phyloP scores from a whole-genome alignment of 139 green algal genomes.

The Closterium sp. region DNA sequence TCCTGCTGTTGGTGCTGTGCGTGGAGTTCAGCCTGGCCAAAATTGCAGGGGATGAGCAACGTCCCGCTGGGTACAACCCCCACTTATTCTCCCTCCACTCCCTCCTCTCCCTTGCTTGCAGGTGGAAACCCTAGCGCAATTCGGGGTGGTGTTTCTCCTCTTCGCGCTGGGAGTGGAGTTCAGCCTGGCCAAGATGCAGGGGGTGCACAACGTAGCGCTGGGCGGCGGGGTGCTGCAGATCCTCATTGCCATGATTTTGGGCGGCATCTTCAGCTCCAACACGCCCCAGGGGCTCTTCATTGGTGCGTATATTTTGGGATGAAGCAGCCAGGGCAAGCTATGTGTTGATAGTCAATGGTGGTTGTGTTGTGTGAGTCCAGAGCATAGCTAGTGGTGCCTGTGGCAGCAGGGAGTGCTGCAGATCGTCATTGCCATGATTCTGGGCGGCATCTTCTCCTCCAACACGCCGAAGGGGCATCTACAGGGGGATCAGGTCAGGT shows the following conservation, averaged over 20 bases:
- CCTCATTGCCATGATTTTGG: slow-evolving; percentile 58
- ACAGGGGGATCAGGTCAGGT: too few species aligned
- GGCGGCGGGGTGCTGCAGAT: slow-evolving; percentile 68
- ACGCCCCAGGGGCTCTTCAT: slow-evolving; percentile 80
- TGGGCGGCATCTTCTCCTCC: slow-evolving; percentile 44
- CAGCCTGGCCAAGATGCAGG: slow-evolving; percentile 72
- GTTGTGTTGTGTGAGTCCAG: slow-evolving; percentile 57
- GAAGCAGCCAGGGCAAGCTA: slow-evolving; percentile 80
- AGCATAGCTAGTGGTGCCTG: too few species aligned
- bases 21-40: slow-evolving; percentile 86
- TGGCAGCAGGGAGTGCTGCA: too few species aligned
- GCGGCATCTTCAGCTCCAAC: slow-evolving; percentile 42
- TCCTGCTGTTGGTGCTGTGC: slow-evolving; percentile 75
- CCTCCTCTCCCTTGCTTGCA: slow-evolving; percentile 73
- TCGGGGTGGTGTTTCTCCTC: slow-evolving; percentile 93
- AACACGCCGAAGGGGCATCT: slow-evolving; percentile 58
- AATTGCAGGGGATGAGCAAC: slow-evolving; percentile 73
- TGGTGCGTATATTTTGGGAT: slow-evolving; percentile 89
- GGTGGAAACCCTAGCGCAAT: slow-evolving; percentile 86
- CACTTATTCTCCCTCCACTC: too few species aligned
- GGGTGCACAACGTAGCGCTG: slow-evolving; percentile 80
- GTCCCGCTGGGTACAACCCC: slow-evolving; percentile 75
- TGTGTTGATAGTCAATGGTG: slow-evolving; percentile 61
- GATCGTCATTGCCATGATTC: slow-evolving; percentile 60
- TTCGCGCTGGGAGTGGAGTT: slow-evolving; percentile 95